phyloP scores from a whole-genome alignment of 2,329 filamentous ascomycete species.

The Fusarium tricinctum region DNA sequence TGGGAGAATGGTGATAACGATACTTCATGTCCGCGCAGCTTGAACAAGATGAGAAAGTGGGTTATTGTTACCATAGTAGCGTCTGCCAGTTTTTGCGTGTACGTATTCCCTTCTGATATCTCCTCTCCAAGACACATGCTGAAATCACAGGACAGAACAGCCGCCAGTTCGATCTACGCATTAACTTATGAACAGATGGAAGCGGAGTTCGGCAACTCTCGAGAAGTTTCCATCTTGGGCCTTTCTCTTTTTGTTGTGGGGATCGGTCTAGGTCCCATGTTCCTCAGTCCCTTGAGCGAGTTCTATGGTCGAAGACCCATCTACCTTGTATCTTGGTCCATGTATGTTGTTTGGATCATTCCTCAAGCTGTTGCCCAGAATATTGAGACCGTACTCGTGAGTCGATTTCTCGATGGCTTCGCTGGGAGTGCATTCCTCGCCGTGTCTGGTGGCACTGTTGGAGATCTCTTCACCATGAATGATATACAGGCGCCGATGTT shows the following conservation, averaged over 20 bases:
- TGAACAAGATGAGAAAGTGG: slow-evolving; percentile 80
- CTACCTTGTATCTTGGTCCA: slow-evolving; percentile 79
- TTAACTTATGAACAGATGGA: slow-evolving; percentile 84
- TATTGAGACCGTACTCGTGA: slow-evolving; percentile 82
- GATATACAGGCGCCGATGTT: slow-evolving; percentile 87
- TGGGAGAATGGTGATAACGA: slow-evolving; percentile 82
- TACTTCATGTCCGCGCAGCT: slow-evolving; percentile 79
- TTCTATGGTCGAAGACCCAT: slow-evolving; percentile 88
- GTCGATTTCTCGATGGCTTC: slow-evolving; percentile 82
- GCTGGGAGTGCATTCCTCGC: slow-evolving; percentile 77
- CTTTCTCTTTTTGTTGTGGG: slow-evolving; percentile 87
- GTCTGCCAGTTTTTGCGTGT: slow-evolving; percentile 84
- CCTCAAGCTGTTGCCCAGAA: slow-evolving; percentile 86
- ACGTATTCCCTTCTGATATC: slow-evolving; percentile 59
- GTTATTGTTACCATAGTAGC: slow-evolving; percentile 81
- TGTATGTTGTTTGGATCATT: slow-evolving; percentile 85
- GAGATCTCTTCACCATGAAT: slow-evolving; percentile 79
- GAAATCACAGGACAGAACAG: slow-evolving; percentile 70
- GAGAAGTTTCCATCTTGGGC: slow-evolving; percentile 82
- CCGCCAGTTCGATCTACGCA: slow-evolving; percentile 90
- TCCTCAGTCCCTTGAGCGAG: slow-evolving; percentile 75
- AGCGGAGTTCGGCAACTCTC: slow-evolving; percentile 78
- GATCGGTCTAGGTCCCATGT: slow-evolving; percentile 72
- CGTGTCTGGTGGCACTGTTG: slow-evolving; percentile 88
- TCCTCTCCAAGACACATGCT: not conserved